Base-by-base conservation (phyloP, 2,329 filamentous ascomycete species). In the Fusarium globosum region DNA sequence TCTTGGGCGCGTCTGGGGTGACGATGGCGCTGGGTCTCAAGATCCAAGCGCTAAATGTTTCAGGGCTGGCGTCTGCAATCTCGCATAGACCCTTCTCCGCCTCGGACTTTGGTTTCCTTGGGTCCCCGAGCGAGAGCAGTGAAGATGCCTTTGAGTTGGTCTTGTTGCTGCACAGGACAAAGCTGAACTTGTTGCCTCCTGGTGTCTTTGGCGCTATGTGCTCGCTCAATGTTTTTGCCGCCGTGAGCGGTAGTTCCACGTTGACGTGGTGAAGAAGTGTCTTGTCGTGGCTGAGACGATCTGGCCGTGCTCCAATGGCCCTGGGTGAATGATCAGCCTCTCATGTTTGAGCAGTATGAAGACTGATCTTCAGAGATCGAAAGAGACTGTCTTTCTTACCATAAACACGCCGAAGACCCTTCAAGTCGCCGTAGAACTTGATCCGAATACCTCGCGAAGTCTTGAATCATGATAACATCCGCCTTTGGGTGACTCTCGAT, bases 341-440 rank as follows among this genome's bases (percentile, higher is more conserved):
- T 58, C 38, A 58, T 63, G 49, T 61, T 28, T 12, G 33, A 45
- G 26, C 16, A 68, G 38, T 56, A 60, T 59, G 55, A 56, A 26
- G 26, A 30, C 20, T 26, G 15, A 49, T 46, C n/a, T 21, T 28
- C 33, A 45, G 51, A 36, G n/a, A 53, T 53, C 7, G 51, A 52
- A 51, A 41, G 45, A 30, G 30, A 15, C 14, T 21, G 21, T 85
- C 85, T 43, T 43, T 87, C 85, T 43, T 87, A 91, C 91, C 91
- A 93, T 33, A 93, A 85, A 75, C 89, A 91, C 2, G 87, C 90
- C 49, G 89, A 85, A 1, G 89, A 89, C 21, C 88, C 90, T 18
- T 85, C 79, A 1, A 82, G 83, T 30, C 75, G 73, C 46, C 68
- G 68, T 63, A 83, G 62, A 35, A 83, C 57, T 8, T 79, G 80